A percentile compares a stretch with the other conserved stretches of the same genome.
These are phyloP conservation scores for Vitis hybrid DNA, from an alignment of 177 flowering plant species.

Conservation along the genomic window DNA sequence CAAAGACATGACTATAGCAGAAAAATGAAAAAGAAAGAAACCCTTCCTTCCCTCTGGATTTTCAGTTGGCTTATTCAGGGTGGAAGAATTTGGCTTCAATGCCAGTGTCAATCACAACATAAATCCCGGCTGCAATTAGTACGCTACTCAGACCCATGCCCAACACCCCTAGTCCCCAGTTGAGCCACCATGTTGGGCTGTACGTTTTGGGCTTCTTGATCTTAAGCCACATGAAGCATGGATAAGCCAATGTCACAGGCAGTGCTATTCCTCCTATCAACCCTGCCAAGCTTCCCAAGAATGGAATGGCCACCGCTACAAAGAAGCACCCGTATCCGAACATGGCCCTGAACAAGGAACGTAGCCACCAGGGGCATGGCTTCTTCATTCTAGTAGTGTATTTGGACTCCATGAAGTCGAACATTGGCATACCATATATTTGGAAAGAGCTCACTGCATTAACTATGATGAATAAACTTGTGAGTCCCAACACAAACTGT, in stretches of 20 bases:
- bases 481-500: slow-evolving; percentile 20
- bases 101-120: slow-evolving; percentile 24
- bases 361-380: slow-evolving; percentile 50
- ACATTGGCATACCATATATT: slow-evolving; percentile 51
- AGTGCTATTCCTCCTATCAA: slow-evolving; percentile 55
- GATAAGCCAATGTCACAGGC: slow-evolving; percentile 69
- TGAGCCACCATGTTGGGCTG: slow-evolving; percentile 54
- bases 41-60: too few relatives aligned
- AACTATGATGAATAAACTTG: slow-evolving; percentile 32
- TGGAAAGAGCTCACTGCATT: slow-evolving; percentile 44
- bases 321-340: slow-evolving; percentile 40
- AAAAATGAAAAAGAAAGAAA: too few relatives aligned
- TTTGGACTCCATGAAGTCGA: slow-evolving; percentile 42
- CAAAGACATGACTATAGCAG: too few relatives aligned
- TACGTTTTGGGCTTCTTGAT: slow-evolving; percentile 49
- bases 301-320: slow-evolving; percentile 43
- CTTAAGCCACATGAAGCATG: slow-evolving; percentile 80
- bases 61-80: slow-evolving; percentile 22
- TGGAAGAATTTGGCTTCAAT: slow-evolving; percentile 60
- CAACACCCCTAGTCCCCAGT: slow-evolving; percentile 47
- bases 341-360: slow-evolving; percentile 22
- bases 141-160: slow-evolving; percentile 44
- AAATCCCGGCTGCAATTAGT: slow-evolving; percentile 14
- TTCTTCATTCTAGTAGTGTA: slow-evolving; percentile 23
- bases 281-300: slow-evolving; percentile 29